Evolutionary conservation across 768 basidiomycete species (phyloP), one percentile per base, ranked within the genome.

Genomic region (Vararia minispora): DNA sequence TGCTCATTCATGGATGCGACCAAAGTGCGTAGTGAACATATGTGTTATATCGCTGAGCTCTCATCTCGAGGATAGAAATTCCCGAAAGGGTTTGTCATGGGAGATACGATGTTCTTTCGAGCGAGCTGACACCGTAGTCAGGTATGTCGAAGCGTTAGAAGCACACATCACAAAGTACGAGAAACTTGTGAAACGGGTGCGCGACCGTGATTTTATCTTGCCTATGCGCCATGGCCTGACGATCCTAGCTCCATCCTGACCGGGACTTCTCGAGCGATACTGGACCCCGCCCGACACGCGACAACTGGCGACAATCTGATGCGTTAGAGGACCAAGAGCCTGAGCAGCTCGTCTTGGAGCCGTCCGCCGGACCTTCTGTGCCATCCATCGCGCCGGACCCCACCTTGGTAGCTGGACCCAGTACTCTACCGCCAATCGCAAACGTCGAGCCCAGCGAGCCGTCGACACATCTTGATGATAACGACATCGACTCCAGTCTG

Each of bases 1-100:
- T 84, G 81, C 54, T 78, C 74, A 2, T 80, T 82, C 50, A 65
- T 72, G 37, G 76, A 80, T 56, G 69, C 75, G 16, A 72, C 76
- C 9, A 81, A 79, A 69, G 78, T 78, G 43, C 29, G 64, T 41
- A 9, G 12, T 33, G 37, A 16, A n/a, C n/a, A n/a, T n/a, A n/a
- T n/a, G n/a, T n/a, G n/a, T n/a, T n/a, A n/a, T n/a, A n/a, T n/a
- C n/a, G n/a, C n/a, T n/a, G n/a, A n/a, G n/a, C n/a, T n/a, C n/a
- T n/a, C n/a, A n/a, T n/a, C n/a, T n/a, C n/a, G n/a, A n/a, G n/a
- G 23, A 29, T 41, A 66, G 63, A 65, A 66, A 55, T 68, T 75
- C 27, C 72, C 76, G 13, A 77, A 77, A 61, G 71, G 73, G 73
- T 77, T 43, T 32, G 66, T 51, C n/a, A 29, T 25, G 8, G 22